Evolutionary conservation across 768 basidiomycete species (phyloP), one percentile per base, ranked within the genome.

Genomic region (Termitomyces heimii): DNA sequence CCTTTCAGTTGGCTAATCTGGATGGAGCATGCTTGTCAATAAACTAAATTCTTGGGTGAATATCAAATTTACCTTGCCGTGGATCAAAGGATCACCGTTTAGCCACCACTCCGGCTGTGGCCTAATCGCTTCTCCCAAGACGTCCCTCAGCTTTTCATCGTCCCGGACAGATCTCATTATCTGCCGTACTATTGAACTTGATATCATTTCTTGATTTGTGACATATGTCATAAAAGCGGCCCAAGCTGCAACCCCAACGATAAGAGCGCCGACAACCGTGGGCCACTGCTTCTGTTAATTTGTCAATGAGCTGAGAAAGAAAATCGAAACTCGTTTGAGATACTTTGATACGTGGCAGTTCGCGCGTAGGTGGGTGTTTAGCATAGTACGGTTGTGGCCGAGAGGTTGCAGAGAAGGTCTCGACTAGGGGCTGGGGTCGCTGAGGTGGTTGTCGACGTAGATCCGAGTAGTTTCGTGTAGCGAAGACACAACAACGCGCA

Each of bases 1-100:
- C 89, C 89, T 66, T 86, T 84, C 43, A 88, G 71, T 61, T 88
- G 82, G 55, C 84, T 85, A 43, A 90, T 83, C 89, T 91, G 54
- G 34, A 47, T 28, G 44, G 29, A 52, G 57, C 40, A 49, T 20
- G 20, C 26, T n/a, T 16, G 31, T 39, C 31, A 49, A 32, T 22
- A 37, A 22, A 48, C 28, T 35, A 31, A 44, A 40, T 29, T 54
- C 24, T 29, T 47, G 34, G 22, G 8, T 34, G 4, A 39, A 12
- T 5, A 37, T 42, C 10, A 57, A 14, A 79, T 82, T 57, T 62
- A 89, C 89, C 64, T 81, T 77, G 42, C 89, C 90, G 43, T 74
- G 74, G 42, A 92, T 82, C 69, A 78, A 78, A 6, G 89, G 88
- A 63, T 89, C 83, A 1, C 89, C 89, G 60, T 89, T 89, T 63